Evolutionary conservation across 2,329 filamentous ascomycete genomes (phyloP), one percentile per base, ranked within the genome.

Genomic region (Pseudogymnoascus sp.): DNA sequence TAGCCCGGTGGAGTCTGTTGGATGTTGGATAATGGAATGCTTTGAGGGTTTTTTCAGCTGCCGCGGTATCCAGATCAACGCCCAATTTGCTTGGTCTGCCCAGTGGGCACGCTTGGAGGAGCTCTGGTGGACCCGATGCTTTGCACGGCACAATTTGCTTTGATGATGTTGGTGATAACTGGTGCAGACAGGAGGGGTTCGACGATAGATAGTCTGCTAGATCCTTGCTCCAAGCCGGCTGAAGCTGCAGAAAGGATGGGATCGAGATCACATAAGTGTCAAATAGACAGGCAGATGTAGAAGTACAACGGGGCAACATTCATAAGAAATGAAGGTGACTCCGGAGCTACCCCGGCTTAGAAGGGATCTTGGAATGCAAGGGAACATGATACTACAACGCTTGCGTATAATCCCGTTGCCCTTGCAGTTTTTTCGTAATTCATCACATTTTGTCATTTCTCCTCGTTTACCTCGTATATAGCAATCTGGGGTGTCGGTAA

Each of bases 1-100:
- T 54, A 54, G n/a, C 47, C 47, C 26, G 26, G 47, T 54, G 47
- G 47, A 54, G 47, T 54, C 23, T 54, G 47, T 54, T 54, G 47
- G 47, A 54, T 54, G 47, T 54, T 54, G 47, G 47, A 54, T 54
- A 47, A 54, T 54, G 26, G 23, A 31, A 54, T 31, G 47, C 47
- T 54, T 31, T 54, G 47, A 54, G 47, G 11, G 26, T 14, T 54
- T 54, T 54, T 54, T 31, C 47, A 54, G 47, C 26, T 54, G 26
- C 47, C 26, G 47, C 23, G 47, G 26, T 18, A 54, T 31, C 47
- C 47, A 54, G 47, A 54, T 54, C 47, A 54, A 54, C 47, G 47
- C 47, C 47, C n/a, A 31, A 31, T 31, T 16, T 31, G 26, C 47
- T 31, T 54, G 47, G 47, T 29, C 47, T 54, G 14, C n/a, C 47